phyloP scores from a whole-genome alignment of 345 rosid genomes.

The Boechera stricta region DNA sequence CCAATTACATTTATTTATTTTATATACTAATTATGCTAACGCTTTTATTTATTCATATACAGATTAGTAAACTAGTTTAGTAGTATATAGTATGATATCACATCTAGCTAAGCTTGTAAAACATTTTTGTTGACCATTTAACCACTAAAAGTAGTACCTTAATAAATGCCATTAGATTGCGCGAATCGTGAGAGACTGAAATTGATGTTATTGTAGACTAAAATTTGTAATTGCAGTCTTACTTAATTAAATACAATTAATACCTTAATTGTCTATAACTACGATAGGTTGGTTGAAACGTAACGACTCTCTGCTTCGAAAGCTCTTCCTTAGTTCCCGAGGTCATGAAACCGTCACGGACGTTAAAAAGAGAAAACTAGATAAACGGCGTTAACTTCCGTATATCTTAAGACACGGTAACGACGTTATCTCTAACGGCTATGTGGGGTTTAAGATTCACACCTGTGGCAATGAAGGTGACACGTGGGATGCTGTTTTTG shows the following conservation, averaged over 20 bases:
- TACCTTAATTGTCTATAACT: not conserved
- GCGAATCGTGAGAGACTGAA: not conserved
- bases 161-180: not conserved
- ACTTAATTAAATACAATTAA: not conserved
- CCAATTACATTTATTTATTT: conserved; percentile 5
- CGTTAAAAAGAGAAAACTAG: conserved; percentile 21
- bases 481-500: conserved; percentile 40
- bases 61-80: conserved; percentile 6
- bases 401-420: conserved; percentile 19
- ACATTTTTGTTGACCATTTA: conserved; percentile 11
- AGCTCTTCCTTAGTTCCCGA: conserved; percentile 24
- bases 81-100: conserved; percentile 23
- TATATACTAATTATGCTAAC: conserved; percentile 20
- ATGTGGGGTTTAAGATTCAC: conserved; percentile 21
- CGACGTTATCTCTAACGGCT: conserved; percentile 34
- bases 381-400: conserved; percentile 34
- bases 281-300: conserved; percentile 27
- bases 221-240: not conserved
- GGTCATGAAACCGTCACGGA: conserved; percentile 41
- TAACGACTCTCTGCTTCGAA: conserved; percentile 43
- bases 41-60: conserved; percentile 27
- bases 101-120: not conserved
- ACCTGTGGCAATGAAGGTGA: conserved; percentile 38
- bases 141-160: not conserved
- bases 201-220: not conserved